Evolutionary conservation across 2,329 filamentous ascomycete species (phyloP), one percentile per base, ranked within the genome.

Genomic region (Colletotrichum acutatum): DNA sequence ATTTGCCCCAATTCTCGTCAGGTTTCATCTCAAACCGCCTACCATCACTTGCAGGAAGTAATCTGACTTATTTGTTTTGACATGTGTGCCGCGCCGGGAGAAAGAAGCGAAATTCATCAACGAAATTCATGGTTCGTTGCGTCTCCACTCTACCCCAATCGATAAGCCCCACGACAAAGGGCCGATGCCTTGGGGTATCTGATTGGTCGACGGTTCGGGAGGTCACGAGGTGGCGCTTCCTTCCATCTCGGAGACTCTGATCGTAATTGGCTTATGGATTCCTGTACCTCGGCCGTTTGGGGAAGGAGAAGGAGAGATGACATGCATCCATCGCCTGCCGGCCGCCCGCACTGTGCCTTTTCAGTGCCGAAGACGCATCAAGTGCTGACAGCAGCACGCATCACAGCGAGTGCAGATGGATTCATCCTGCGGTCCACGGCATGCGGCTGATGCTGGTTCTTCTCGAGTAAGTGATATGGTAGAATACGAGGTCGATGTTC

Each of bases 141-240:
- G 54, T 52, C 46, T 19, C 65, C 66, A 68, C 66, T 63, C 54
- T 68, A 63, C 66, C 49, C 58, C 58, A 63, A 63, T 63, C 58
- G 66, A 68, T 57, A 63, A 28, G 34, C 28, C 24, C 14, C 28
- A 19, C 26, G 12, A 5, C n/a, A 46, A 66, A 66, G 63, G 63
- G 16, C 63, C 63, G 53, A 66, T 22, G 19, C 32, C 22, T 49
- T 16, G 16, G 53, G 8, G 14, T 8, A 4, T 57, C 7, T 57
- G 22, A 66, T 66, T 66, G 53, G 63, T 14, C 34, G 5, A n/a
- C 11, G 12, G 7, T 19, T 4, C 12, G n/a, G 26, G 16, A 63
- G 58, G 56, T 56, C 66, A 68, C 58, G 66, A 68, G 58, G 49
- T 63, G 66, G 24, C 66, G 46, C 58, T n/a, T 49, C n/a, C 22